Evolutionary conservation across 805 yeast genomes (phyloP).

Genomic region (Candida ascalaphidarum): DNA sequence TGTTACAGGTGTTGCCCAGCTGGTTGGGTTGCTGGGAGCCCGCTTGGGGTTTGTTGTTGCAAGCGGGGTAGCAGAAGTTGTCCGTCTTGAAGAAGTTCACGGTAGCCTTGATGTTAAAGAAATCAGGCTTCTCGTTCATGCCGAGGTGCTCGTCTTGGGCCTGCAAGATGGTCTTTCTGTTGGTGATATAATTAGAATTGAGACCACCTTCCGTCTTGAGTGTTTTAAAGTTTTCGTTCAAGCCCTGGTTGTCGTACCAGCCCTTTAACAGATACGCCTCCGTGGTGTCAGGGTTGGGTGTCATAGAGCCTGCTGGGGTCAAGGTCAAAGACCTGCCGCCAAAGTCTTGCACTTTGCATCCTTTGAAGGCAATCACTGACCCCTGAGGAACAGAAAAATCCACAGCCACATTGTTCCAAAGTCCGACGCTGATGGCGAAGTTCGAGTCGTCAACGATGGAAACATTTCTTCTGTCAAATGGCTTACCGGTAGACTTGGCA

Average conservation of each 20-base stretch:
- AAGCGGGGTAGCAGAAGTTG: conserved; percentile 84
- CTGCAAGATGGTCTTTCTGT: conserved; percentile 58
- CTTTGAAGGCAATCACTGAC: conserved; percentile 85
- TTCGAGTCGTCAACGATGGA: conserved; percentile 79
- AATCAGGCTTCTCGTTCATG: conserved; percentile 70
- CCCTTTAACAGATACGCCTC: conserved; percentile 87
- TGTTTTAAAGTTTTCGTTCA: conserved; percentile 49
- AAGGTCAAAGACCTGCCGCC: conserved; percentile 79
- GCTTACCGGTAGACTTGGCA: conserved; percentile 82
- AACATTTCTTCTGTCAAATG: conserved; percentile 87
- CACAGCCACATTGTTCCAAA: conserved; percentile 86
- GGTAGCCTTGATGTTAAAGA: conserved; percentile 66
- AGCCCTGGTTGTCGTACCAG: conserved; percentile 86
- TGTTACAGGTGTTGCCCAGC: conserved; percentile 44
- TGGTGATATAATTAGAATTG: conserved; percentile 28
- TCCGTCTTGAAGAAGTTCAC: conserved; percentile 66
- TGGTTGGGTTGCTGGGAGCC: conserved; percentile 8
- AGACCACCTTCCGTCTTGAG: conserved; percentile 44
- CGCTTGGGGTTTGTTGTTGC: conserved; percentile 41
- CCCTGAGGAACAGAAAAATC: conserved; percentile 70
- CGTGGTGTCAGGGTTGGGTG: conserved; percentile 78
- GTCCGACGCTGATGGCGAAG: conserved; percentile 65
- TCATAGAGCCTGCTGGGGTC: conserved; percentile 67
- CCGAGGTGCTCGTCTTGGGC: conserved; percentile 67
- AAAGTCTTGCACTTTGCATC: conserved; percentile 82